These are phyloP conservation scores for Tolypocladium paradoxum DNA, from an alignment of 2,329 filamentous ascomycete species.

Conservation along the genomic window DNA sequence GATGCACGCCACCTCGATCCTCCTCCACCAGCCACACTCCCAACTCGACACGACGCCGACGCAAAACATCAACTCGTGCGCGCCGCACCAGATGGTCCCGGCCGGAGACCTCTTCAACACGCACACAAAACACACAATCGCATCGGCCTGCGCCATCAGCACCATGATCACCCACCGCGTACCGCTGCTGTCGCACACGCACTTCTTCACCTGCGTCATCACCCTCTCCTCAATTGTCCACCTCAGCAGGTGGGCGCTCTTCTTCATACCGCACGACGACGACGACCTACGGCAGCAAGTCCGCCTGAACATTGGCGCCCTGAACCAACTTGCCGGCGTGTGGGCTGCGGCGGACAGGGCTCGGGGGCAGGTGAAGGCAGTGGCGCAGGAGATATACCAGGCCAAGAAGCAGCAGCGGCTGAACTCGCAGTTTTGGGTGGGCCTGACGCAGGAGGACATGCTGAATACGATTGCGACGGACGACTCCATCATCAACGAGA, in stretches of 20 bases:
- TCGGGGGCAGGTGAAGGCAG: slow-evolving; percentile 61
- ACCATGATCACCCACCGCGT: slow-evolving; percentile 64
- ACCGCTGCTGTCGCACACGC: slow-evolving; percentile 61
- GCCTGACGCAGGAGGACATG: slow-evolving; percentile 43
- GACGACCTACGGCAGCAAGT: slow-evolving; percentile 64
- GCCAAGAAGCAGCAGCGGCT: slow-evolving; percentile 45
- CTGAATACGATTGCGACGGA: slow-evolving; percentile 44
- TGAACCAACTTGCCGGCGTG: slow-evolving; percentile 56
- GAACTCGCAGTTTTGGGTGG: slow-evolving; percentile 43
- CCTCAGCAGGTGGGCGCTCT: slow-evolving; percentile 64
- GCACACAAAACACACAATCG: slow-evolving; percentile 72
- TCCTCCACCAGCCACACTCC: slow-evolving; percentile 70
- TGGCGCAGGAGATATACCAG: slow-evolving; percentile 65
- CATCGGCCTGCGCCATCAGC: slow-evolving; percentile 68
- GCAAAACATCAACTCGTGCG: slow-evolving; percentile 53
- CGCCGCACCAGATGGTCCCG: slow-evolving; percentile 43
- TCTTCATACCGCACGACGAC: slow-evolving; percentile 48
- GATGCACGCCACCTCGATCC: slow-evolving; percentile 52
- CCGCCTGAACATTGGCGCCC: slow-evolving; percentile 65
- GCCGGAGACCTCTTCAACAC: slow-evolving; percentile 44
- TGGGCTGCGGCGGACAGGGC: slow-evolving; percentile 66
- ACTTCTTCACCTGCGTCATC: slow-evolving; percentile 74
- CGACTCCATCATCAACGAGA: slow-evolving; percentile 48
- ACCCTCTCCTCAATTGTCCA: slow-evolving; percentile 73
- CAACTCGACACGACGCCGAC: slow-evolving; percentile 56